These are phyloP conservation scores for Phytophthora idaei DNA, from an alignment of 352 stramenopile species.

Conservation along the genomic window DNA sequence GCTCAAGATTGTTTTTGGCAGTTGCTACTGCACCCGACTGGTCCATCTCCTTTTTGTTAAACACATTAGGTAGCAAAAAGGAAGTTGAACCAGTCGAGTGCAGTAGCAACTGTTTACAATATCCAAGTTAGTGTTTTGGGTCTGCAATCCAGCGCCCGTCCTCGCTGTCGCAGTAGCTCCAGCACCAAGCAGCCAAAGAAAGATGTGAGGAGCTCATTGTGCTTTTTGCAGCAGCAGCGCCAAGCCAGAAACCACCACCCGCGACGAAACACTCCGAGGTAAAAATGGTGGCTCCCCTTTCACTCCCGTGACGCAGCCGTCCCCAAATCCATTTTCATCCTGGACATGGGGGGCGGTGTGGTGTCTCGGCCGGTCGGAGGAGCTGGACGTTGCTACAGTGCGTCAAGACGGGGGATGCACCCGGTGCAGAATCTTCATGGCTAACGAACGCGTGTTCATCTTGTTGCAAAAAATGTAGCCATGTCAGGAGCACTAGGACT, in stretches of 20 bases:
- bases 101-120: background rate
- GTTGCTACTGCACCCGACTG: background rate
- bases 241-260: constrained; percentile 22
- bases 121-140: background rate
- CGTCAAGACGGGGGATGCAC: background rate
- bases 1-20: constrained; percentile 5
- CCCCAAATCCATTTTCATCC: constrained; percentile 32
- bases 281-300: constrained; percentile 17
- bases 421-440: background rate
- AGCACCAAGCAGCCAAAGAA: constrained; percentile 16
- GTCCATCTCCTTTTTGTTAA: too few species aligned
- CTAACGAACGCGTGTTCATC: constrained; percentile 5
- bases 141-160: background rate
- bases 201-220: constrained; percentile 20
- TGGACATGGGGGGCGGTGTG: constrained; percentile 32
- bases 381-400: constrained; percentile 37
- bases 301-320: constrained; percentile 3
- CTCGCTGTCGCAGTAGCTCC: background rate
- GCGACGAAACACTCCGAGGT: constrained; percentile 22
- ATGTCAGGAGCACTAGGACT: constrained; percentile 40
- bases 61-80: too few species aligned
- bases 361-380: constrained; percentile 31
- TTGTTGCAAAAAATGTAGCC: constrained; percentile 16
- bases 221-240: constrained; percentile 17
- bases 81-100: too few species aligned